These are phyloP conservation scores for Thermoascus crustaceus DNA, from an alignment of 2,329 filamentous ascomycete genomes.

Conservation along the genomic window DNA sequence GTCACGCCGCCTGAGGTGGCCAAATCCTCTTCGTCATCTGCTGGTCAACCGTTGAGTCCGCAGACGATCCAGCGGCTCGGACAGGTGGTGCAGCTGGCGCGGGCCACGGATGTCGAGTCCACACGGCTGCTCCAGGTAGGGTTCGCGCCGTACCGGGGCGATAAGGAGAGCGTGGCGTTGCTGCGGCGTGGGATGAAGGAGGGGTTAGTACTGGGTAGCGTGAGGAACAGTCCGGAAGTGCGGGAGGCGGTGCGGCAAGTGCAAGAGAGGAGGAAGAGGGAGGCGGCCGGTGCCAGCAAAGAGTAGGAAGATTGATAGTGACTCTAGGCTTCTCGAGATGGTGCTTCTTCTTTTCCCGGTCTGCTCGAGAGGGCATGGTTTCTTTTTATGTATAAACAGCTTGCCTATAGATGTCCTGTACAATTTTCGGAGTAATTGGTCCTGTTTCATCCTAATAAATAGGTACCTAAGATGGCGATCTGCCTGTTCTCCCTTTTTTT, in stretches of 20 bases:
- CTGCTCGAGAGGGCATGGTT: too few relatives aligned
- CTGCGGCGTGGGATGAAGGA: slow-evolving; percentile 69
- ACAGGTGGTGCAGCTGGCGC: slow-evolving; percentile 54
- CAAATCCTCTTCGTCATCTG: slow-evolving; percentile 28
- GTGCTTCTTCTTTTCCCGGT: too few relatives aligned
- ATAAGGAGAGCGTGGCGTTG: slow-evolving; percentile 54
- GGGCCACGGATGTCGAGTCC: slow-evolving; percentile 60
- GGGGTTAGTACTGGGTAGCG: slow-evolving; percentile 80
- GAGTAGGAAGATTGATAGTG: background rate
- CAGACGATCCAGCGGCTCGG: slow-evolving; percentile 57
- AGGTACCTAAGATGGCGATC: too few relatives aligned
- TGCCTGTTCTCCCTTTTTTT: too few relatives aligned
- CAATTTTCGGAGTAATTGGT: too few relatives aligned
- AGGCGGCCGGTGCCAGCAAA: slow-evolving; percentile 4
- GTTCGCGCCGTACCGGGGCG: slow-evolving; percentile 70
- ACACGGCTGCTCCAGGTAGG: slow-evolving; percentile 66
- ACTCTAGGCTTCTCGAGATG: too few relatives aligned
- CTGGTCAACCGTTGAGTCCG: slow-evolving; percentile 25
- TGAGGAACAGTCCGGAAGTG: slow-evolving; percentile 72
- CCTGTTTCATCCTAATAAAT: too few relatives aligned
- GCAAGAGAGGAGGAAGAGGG: slow-evolving; percentile 50
- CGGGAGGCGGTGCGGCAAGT: slow-evolving; percentile 65
- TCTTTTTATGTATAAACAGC: too few relatives aligned
- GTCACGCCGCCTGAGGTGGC: slow-evolving; percentile 58
- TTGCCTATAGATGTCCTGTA: too few relatives aligned